Evolutionary conservation across 441 rosid genomes (phyloP), one percentile per base, ranked within the genome.

Genomic region (Adansonia rubrostipa): DNA sequence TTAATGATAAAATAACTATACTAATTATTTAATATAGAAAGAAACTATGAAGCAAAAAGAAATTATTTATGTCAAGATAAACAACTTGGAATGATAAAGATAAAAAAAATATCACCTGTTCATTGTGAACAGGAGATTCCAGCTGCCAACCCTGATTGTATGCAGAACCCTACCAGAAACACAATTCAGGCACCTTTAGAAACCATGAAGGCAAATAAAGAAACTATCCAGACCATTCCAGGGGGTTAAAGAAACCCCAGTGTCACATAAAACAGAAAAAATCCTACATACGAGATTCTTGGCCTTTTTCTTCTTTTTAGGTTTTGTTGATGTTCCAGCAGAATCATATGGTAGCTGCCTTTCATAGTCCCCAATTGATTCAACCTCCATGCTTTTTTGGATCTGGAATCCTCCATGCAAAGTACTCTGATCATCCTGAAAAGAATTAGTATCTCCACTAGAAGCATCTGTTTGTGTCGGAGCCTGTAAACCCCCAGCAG

Each of bases 391-490:
- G 76, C 93, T 86, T 90, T 84, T 97, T 78, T 89, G 99, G 78
- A 88, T 80, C 78, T 84, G 87, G 3, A 89, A 90, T 71, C 92
- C 98, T 80, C 97, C 96, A 84, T 87, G 89, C 92, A 92, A 78
- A 66, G 94, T 87, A 86, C 93, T 92, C 87, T 87, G 91, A 71
- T 95, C 99, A 84, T 97, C 99, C 90, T 95, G 99, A 87, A 88
- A 92, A 81, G 97, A 97, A 89, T 81, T 91, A 69, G 99, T 92
- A 84, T 97, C 99, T 81, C 97, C 99, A 86, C 99, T 97, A 73
- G 99, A 97, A 54, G 92, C 97, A 84, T 95, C 99, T 36, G 95
- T 90, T 87, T 86, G 94, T 7, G 85, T 78, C 6, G 94, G 87
- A 77, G 81, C 85, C 81, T 76, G 93, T 70, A 87, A 73, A 71